Percentiles rank a stretch among this genome's conserved stretches.
Conservation (phyloP, 2,329 filamentous ascomycete genomes). For the Orbilia quercus region DNA sequence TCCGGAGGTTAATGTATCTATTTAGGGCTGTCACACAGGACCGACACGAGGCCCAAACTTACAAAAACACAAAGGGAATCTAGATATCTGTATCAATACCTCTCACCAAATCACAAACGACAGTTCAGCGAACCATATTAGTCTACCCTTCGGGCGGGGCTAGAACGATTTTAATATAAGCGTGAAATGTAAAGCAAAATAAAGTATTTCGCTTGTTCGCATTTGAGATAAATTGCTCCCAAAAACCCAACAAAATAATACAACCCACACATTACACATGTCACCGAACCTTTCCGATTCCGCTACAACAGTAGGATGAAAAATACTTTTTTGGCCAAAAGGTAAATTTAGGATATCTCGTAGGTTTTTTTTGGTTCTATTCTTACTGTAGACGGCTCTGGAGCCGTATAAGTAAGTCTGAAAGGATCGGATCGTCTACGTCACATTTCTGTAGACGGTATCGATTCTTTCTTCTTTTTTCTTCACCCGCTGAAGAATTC, state of each 20-base stretch:
- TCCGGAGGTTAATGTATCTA: neutral
- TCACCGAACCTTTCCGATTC: neutral
- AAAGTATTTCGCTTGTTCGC: slow-evolving; percentile 25
- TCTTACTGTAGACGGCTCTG: slow-evolving; percentile 29
- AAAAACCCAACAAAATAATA: slow-evolving; percentile 17
- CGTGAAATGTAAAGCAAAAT: slow-evolving; percentile 10
- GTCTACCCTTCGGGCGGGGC: no score
- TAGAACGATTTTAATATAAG: no score
- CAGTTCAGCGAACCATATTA: no score
- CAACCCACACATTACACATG: slow-evolving; percentile 8
- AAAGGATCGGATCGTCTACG: slow-evolving; percentile 30
- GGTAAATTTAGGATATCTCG: slow-evolving; percentile 16
- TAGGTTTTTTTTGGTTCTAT: slow-evolving; percentile 4
- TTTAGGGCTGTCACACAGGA: slow-evolving; percentile 21
- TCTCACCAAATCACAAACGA: no score
- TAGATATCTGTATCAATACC: slow-evolving; percentile 55
- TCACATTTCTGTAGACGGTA: slow-evolving; percentile 29
- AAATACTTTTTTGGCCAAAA: slow-evolving; percentile 19
- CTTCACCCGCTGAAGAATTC: no score
- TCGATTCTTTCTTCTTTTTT: neutral
- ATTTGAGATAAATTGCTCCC: slow-evolving; percentile 54
- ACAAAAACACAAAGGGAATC: slow-evolving; percentile 17
- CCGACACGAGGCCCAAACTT: slow-evolving; percentile 1
- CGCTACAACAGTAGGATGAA: slow-evolving; percentile 5
- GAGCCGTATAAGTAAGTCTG: slow-evolving; percentile 46